Evolutionary conservation across 768 basidiomycete species (phyloP), one percentile per base, ranked within the genome.

Genomic region (Amanita rimosa): DNA sequence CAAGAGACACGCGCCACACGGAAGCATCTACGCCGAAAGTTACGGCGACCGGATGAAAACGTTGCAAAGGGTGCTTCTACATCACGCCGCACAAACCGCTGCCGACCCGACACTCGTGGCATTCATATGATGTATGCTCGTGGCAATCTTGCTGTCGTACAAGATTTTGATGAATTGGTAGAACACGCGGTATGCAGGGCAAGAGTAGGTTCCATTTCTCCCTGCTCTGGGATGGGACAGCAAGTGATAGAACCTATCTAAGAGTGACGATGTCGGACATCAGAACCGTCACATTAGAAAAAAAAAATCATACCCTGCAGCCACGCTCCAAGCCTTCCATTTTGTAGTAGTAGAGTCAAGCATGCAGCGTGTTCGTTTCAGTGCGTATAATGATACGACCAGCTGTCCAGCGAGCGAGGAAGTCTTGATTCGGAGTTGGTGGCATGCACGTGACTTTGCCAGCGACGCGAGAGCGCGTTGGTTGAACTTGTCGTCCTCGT

Each of bases 41-140:
- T 40, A 48, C 47, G 47, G 47, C 47, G 47, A 38, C 37, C 35
- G n/a, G 37, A 48, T 48, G 38, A 31, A 48, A 36, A 17, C 26
- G 38, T 48, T 39, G 36, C 21, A 16, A 39, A 48, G 26, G 26
- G 36, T 40, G 37, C 22, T 26, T 48, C 22, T 27, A n/a, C 36
- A 38, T 39, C 29, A 40, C 33, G 37, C 26, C 36, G 26, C 22
- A 39, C 37, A 48, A 31, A 48, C 47, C 47, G 47, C 26, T 37
- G 17, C 38, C 47, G 47, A 29, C 35, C 46, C 26, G 36, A 40
- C 8, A 40, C 29, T 40, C 27, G 27, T 38, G 47, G 36, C 16
- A 36, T 48, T 41, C 31, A 36, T 36, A 46, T 46, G 35, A n/a
- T 34, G 34, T 31, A 27, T 21, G 44, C 44, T 26, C 34, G 44